Conservation (phyloP, 257 asterid species). For the Solanum rostratum region DNA sequence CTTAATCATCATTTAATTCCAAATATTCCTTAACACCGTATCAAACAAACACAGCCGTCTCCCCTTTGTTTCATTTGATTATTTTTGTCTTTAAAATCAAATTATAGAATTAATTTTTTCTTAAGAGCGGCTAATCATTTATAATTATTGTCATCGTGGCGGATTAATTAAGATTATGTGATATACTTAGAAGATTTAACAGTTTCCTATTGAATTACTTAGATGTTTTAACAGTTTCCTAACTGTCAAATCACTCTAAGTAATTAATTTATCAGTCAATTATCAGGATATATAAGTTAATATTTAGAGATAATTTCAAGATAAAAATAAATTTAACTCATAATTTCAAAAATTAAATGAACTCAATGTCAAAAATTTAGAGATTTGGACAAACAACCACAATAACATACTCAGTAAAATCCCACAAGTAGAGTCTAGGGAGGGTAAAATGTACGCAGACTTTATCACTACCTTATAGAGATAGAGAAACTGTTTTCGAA, state of each 20-base stretch:
- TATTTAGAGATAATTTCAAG: neutral
- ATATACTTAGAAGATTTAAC: neutral
- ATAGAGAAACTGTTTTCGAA: too few species aligned
- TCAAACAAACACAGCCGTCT: slow-evolving; percentile 45
- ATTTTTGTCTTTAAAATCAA: neutral
- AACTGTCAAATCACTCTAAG: neutral
- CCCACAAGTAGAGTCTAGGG: too few species aligned
- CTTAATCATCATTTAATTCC: slow-evolving; percentile 2
- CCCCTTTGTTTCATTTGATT: neutral
- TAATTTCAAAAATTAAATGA: neutral
- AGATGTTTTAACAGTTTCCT: neutral
- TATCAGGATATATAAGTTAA: neutral
- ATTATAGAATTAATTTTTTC: neutral
- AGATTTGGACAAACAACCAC: neutral
- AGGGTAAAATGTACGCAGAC: too few species aligned
- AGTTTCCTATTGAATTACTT: neutral
- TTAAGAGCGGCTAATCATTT: neutral
- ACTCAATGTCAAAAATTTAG: neutral
- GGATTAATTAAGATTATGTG: neutral
- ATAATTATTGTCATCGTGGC: neutral
- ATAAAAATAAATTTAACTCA: too few species aligned
- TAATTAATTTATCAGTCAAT: neutral
- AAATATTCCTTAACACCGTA: slow-evolving; percentile 19
- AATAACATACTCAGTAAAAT: too few species aligned
- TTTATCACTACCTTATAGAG: too few species aligned